Evolutionary conservation across 768 basidiomycete genomes (phyloP), one percentile per base, ranked within the genome.

Genomic region (Leccinum obscurum): DNA sequence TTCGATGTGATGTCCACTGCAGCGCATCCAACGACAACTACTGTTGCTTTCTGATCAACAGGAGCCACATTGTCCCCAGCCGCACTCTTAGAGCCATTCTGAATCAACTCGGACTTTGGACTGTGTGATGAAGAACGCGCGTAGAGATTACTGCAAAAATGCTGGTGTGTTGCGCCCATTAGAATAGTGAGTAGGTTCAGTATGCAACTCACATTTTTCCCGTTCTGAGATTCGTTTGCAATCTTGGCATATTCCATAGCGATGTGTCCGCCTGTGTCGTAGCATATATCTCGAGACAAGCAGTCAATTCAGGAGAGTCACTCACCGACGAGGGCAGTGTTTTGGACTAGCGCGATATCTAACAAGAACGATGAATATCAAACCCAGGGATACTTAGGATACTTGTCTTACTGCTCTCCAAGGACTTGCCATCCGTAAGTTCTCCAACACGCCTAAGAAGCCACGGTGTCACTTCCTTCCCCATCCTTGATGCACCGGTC

Each of bases 401-500:
- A 39, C 13, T 20, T 11, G 4, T 76, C 89, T 73, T 60, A 90
- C 89, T 90, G 68, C 83, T 87, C 41, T 80, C 77, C 55, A 97
- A 76, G 6, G 93, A 93, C 61, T 79, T 79, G 2, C 93, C 93
- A 34, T 82, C 69, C 0, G 90, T 93, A 52, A 98, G 78, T 70
- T 96, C 89, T 15, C 82, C 82, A 2, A 98, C 87, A 32, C 96
- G 86, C 49, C 81, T 79, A 32, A 99, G 78, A 10, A 99, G 78
- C 96, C 96, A 98, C 7, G 97, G 97, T 1, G 97, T 99, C 6
- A 84, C 94, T 61, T 93, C 91, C 66, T 97, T 98, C 3, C 97
- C 97, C 17, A 81, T 78, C 66, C 79, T 85, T 67, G 83, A 89
- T 51, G 96, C 77, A 2, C 95, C 93, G 63, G 88, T 89, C 59